These are phyloP conservation scores for Paecilomyces sp. DNA, from an alignment of 2,329 filamentous ascomycete species.

Conservation along the genomic window DNA sequence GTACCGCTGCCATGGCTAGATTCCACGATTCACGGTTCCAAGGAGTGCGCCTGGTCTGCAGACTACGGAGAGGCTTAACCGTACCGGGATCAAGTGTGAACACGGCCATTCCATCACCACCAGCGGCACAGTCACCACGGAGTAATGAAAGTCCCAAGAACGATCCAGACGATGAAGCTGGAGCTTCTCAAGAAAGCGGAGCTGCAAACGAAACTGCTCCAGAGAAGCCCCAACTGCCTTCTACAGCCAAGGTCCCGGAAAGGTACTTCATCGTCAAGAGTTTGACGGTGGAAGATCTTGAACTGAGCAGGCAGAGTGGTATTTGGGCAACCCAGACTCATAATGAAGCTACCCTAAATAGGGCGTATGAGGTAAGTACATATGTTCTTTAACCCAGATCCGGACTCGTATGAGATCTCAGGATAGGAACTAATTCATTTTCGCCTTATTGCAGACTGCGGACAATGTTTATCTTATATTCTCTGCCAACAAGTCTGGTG, in stretches of 20 bases:
- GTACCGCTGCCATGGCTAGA: slow-evolving; percentile 67
- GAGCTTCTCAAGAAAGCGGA: slow-evolving; percentile 4
- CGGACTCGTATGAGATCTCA: not conserved
- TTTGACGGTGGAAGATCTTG: slow-evolving; percentile 81
- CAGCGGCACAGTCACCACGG: slow-evolving; percentile 45
- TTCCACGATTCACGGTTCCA: slow-evolving; percentile 90
- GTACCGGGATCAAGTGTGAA: slow-evolving; percentile 23
- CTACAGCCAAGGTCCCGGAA: slow-evolving; percentile 48
- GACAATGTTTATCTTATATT: slow-evolving; percentile 90
- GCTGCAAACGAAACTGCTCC: slow-evolving; percentile 10
- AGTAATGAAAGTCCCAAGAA: slow-evolving; percentile 13
- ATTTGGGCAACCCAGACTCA: slow-evolving; percentile 94
- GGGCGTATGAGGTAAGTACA: slow-evolving; percentile 65
- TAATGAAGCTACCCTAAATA: slow-evolving; percentile 78
- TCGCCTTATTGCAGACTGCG: slow-evolving; percentile 47
- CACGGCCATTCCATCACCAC: slow-evolving; percentile 27
- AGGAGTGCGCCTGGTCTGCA: slow-evolving; percentile 76
- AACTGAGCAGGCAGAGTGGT: slow-evolving; percentile 77
- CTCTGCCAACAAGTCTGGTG: slow-evolving; percentile 93
- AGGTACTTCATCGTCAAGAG: slow-evolving; percentile 93
- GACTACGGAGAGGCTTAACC: slow-evolving; percentile 57
- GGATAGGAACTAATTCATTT: not conserved
- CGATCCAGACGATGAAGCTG: slow-evolving; percentile 5
- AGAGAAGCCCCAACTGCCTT: slow-evolving; percentile 8
- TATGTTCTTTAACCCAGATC: not conserved